phyloP scores from a whole-genome alignment of 257 asterid species.

The Solanum sitiens region DNA sequence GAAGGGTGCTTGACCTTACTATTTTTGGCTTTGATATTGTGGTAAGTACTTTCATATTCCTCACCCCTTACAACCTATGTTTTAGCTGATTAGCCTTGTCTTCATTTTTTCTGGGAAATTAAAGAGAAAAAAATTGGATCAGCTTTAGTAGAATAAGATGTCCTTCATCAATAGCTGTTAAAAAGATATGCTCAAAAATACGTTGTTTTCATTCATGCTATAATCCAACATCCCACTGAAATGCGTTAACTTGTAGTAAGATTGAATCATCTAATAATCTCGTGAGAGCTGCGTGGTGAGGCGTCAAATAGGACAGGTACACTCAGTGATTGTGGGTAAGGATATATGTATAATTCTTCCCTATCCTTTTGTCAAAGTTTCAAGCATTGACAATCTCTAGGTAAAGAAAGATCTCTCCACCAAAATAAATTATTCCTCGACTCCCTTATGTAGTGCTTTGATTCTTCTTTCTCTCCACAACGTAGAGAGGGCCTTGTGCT shows the following conservation, averaged over 20 bases:
- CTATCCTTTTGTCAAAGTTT: neutral
- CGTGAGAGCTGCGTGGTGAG: neutral
- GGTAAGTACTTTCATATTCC: slow-evolving; percentile 32
- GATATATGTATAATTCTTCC: neutral
- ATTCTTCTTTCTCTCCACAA: neutral
- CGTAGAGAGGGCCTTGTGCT: neutral
- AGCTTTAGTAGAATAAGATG: neutral
- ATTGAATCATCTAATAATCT: neutral
- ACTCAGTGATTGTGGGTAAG: neutral
- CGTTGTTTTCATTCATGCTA: neutral
- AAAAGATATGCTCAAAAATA: neutral
- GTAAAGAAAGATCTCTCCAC: neutral
- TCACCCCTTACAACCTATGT: neutral
- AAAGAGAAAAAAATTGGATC: neutral
- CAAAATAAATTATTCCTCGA: neutral
- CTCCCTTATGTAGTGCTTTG: neutral
- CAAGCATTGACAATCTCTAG: neutral
- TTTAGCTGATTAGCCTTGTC: neutral
- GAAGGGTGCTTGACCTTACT: slow-evolving; percentile 66
- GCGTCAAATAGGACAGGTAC: neutral
- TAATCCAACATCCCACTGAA: neutral
- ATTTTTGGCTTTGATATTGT: slow-evolving; percentile 91
- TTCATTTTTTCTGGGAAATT: neutral
- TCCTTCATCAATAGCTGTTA: neutral
- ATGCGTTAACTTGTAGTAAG: neutral